A percentile compares a stretch with the other conserved stretches of the same genome.
phyloP scores from a whole-genome alignment of 78 protist species.

The Corallochytrium limacisporum region DNA sequence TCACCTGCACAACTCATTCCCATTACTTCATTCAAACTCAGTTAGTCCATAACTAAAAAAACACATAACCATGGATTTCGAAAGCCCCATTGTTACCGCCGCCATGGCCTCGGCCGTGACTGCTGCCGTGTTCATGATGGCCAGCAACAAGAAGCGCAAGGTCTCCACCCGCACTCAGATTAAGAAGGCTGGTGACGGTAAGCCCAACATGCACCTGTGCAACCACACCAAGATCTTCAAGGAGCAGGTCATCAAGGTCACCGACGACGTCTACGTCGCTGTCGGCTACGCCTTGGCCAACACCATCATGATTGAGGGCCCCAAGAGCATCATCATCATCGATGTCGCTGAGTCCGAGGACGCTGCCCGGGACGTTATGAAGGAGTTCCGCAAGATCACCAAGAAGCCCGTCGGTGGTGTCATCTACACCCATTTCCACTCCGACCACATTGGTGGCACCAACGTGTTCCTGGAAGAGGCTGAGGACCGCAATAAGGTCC shows the following conservation, averaged over 20 bases:
- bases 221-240: background rate
- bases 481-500: background rate
- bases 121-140: too few species aligned
- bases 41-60: too few species aligned
- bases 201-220: background rate
- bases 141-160: too few species aligned
- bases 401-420: background rate
- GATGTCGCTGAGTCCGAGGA: background rate
- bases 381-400: background rate
- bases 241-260: background rate
- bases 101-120: too few species aligned
- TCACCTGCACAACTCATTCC: too few species aligned
- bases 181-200: too few species aligned
- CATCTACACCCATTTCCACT: constrained; percentile 4
- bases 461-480: background rate
- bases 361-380: background rate
- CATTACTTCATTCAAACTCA: too few species aligned
- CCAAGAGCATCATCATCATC: background rate
- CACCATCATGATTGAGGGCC: background rate
- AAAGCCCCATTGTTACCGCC: too few species aligned
- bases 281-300: constrained; percentile 14
- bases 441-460: background rate
- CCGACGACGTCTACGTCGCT: too few species aligned
- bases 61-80: too few species aligned
- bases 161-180: too few species aligned